Conservation (phyloP, 352 stramenopile species). For the Globisporangium cederbergense region DNA sequence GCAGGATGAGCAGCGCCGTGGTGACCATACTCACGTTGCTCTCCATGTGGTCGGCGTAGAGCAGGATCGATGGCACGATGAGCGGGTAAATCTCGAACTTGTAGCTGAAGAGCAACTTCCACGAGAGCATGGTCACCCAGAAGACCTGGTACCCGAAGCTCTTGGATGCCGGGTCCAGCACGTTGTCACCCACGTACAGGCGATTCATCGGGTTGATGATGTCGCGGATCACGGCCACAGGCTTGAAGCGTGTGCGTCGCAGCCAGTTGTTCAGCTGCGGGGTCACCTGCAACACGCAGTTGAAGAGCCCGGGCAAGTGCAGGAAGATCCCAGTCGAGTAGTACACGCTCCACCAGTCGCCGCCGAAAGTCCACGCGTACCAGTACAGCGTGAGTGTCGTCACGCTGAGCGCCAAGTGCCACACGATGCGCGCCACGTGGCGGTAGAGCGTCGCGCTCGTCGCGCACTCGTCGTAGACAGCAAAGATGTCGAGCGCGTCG, state of each 20-base stretch:
- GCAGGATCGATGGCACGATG: slow-evolving; percentile 92
- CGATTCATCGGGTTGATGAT: slow-evolving; percentile 95
- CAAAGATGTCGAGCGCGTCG: slow-evolving; percentile 91
- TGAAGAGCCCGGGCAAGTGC: slow-evolving; percentile 67
- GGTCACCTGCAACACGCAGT: slow-evolving; percentile 74
- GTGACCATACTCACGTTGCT: slow-evolving; percentile 82
- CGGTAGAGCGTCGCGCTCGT: slow-evolving; percentile 64
- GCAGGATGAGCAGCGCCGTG: slow-evolving; percentile 88
- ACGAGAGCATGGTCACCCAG: slow-evolving; percentile 92
- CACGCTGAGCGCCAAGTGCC: slow-evolving; percentile 61
- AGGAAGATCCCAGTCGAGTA: slow-evolving; percentile 49
- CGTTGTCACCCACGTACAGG: slow-evolving; percentile 95
- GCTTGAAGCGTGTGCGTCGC: slow-evolving; percentile 58
- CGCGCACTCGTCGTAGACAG: slow-evolving; percentile 65
- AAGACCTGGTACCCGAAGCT: slow-evolving; percentile 94
- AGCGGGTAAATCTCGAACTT: slow-evolving; percentile 97
- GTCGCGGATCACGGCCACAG: slow-evolving; percentile 67
- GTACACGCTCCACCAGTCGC: slow-evolving; percentile 62
- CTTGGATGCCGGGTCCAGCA: slow-evolving; percentile 91
- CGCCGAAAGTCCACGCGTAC: slow-evolving; percentile 68
- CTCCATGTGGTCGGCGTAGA: slow-evolving; percentile 96
- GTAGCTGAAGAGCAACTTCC: slow-evolving; percentile 98
- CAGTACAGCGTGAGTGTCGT: slow-evolving; percentile 76
- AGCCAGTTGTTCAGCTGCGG: slow-evolving; percentile 82
- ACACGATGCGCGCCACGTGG: slow-evolving; percentile 82